Evolutionary conservation across 345 rosid genomes (phyloP), one percentile per base, ranked within the genome.

Genomic region (Leavenworthia alabamica): DNA sequence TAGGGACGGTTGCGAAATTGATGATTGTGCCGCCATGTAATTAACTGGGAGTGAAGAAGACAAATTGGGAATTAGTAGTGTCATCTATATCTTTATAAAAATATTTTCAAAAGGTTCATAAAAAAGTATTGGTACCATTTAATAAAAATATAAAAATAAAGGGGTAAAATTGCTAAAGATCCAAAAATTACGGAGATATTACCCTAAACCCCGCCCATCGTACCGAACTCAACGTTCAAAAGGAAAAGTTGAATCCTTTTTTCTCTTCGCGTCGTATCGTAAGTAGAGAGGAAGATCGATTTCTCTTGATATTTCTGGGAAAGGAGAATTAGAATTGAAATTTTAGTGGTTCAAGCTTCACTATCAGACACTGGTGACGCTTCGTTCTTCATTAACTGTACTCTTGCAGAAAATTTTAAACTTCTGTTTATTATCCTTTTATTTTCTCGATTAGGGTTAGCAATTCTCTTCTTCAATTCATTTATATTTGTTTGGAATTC

Each of bases 221-320:
- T 66, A 56, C 60, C 47, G 56, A 71, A 62, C 60, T 55, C 52
- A 70, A 71, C 74, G 64, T 71, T 64, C 59, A 71, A 63, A 71
- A 56, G n/a, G n/a, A 42, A 54, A 53, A 53, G 64, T 37, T 53
- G 62, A 28, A 20, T 49, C 62, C 10, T 56, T 16, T 29, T n/a
- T n/a, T 39, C 15, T 29, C 54, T 47, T 57, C 46, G 66, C 65
- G 53, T 56, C 75, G 70, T 49, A 23, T 64, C 28, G 24, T 32
- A 8, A 12, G 13, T 4, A 52, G n/a, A n/a, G 33, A 62, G 32
- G 70, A 56, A 37, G 49, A 17, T 5, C 39, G 40, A 15, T n/a
- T 53, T 22, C 60, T 71, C 26, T 43, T 33, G 8, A 7, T 4
- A 20, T 37, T 33, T 5, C 58, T 12, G 20, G 36, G 27, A 31